phyloP scores from a whole-genome alignment of 2,329 filamentous ascomycete genomes.

The Talaromyces sp. region DNA sequence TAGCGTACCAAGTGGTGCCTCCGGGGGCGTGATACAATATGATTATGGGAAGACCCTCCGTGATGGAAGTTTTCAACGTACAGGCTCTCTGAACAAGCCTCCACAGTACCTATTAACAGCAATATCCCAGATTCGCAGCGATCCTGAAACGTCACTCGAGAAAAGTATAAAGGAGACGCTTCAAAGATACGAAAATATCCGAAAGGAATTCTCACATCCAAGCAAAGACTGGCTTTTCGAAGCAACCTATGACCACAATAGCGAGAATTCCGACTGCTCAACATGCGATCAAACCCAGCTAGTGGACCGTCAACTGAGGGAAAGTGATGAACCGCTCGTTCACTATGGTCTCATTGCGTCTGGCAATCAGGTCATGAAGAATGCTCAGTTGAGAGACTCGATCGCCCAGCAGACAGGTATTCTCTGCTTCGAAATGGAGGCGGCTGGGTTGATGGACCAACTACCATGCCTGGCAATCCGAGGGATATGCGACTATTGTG shows the following conservation, averaged over 20 bases:
- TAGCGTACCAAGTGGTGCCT: neutral
- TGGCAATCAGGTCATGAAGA: slow-evolving; percentile 23
- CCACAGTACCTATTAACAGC: slow-evolving; percentile 11
- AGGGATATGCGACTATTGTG: slow-evolving; percentile 20
- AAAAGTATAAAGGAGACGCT: neutral
- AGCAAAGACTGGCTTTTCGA: neutral
- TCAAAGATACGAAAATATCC: neutral
- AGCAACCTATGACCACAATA: neutral
- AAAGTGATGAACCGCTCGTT: neutral
- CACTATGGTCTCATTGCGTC: slow-evolving; percentile 24
- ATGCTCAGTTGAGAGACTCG: slow-evolving; percentile 19
- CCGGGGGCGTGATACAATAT: slow-evolving; percentile 4
- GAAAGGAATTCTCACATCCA: neutral
- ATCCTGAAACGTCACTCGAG: neutral
- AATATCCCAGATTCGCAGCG: slow-evolving; percentile 1
- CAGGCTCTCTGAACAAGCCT: slow-evolving; percentile 15
- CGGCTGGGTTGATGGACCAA: slow-evolving; percentile 15
- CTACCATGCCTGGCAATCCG: slow-evolving; percentile 18
- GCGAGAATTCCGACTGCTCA: neutral
- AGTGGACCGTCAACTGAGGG: neutral
- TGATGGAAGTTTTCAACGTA: neutral
- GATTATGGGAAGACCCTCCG: slow-evolving; percentile 1
- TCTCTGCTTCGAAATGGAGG: slow-evolving; percentile 17
- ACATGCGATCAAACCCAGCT: neutral
- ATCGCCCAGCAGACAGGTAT: neutral